Evolutionary conservation across 768 basidiomycete genomes (phyloP).

Genomic region (Exidia glandulosa): DNA sequence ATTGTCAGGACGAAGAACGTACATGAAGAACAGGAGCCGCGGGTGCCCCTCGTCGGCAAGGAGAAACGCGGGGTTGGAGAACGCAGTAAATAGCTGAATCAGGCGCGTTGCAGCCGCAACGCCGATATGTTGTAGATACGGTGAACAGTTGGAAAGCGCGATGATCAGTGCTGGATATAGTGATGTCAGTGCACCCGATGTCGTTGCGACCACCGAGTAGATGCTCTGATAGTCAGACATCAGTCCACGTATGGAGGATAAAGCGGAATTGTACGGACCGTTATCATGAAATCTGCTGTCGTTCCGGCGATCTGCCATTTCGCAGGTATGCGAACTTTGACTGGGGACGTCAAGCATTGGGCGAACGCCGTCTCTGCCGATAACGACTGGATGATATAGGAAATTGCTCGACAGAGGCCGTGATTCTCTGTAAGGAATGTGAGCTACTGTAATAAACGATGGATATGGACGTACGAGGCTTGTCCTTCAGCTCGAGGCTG

Average conservation of each 20-base stretch:
- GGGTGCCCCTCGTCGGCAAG: slow-evolving; percentile 94
- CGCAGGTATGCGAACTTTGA: slow-evolving; percentile 55
- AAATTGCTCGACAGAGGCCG: slow-evolving; percentile 77
- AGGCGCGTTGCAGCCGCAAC: slow-evolving; percentile 75
- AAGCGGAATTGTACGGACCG: slow-evolving; percentile 37
- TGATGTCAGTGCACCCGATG: slow-evolving; percentile 68
- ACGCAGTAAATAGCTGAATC: slow-evolving; percentile 82
- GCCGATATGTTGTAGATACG: slow-evolving; percentile 72
- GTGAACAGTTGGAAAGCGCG: slow-evolving; percentile 77
- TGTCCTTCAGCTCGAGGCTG: slow-evolving; percentile 84
- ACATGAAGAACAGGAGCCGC: slow-evolving; percentile 86
- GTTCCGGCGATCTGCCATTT: slow-evolving; percentile 70
- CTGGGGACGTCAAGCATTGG: slow-evolving; percentile 47
- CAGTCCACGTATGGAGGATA: not conserved
- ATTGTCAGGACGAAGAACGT: slow-evolving; percentile 12
- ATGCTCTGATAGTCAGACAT: slow-evolving; percentile 45
- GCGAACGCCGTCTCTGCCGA: slow-evolving; percentile 80
- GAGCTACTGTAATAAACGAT: not conserved
- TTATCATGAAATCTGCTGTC: slow-evolving; percentile 79
- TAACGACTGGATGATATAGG: slow-evolving; percentile 85
- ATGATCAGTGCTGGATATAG: slow-evolving; percentile 91
- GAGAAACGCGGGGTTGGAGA: slow-evolving; percentile 81
- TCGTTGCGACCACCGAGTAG: slow-evolving; percentile 82
- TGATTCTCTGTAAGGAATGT: slow-evolving; percentile 59
- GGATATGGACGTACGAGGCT: slow-evolving; percentile 54